Percentiles rank a stretch among this genome's conserved stretches.
Conservation (phyloP, 2,329 filamentous ascomycete species). For the Botrytis elliptica region DNA sequence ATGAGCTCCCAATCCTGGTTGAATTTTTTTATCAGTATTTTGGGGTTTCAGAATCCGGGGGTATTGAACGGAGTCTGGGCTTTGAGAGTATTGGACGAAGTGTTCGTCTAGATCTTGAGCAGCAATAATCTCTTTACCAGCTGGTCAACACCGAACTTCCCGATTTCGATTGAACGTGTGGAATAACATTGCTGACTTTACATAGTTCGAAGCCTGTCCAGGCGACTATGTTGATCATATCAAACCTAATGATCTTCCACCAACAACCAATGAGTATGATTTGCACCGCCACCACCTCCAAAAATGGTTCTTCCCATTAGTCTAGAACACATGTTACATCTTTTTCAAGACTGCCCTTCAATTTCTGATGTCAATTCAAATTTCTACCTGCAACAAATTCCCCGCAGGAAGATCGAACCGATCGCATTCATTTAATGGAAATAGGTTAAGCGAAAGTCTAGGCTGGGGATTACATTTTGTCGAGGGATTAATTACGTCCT, state of each 20-base stretch:
- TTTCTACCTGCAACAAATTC: background rate
- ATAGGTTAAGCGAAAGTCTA: background rate
- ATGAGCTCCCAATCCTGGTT: background rate
- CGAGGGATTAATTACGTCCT: background rate
- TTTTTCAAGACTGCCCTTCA: background rate
- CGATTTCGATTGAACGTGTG: background rate
- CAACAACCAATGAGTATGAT: conserved; percentile 23
- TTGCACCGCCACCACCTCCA: conserved; percentile 19
- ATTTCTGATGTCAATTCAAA: background rate
- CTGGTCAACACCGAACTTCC: background rate
- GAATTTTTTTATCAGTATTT: background rate
- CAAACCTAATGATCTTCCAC: conserved; percentile 20
- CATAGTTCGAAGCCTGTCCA: conserved; percentile 12
- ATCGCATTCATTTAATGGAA: background rate
- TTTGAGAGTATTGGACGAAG: background rate
- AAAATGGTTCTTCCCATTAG: conserved; percentile 20
- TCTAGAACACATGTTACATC: background rate
- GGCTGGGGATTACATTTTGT: conserved; percentile 4
- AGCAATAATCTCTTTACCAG: background rate
- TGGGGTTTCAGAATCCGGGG: no score
- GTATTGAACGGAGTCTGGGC: background rate
- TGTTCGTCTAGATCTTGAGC: background rate
- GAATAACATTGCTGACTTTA: background rate
- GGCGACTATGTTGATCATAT: conserved; percentile 22
- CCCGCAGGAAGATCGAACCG: conserved; percentile 8